phyloP scores from a whole-genome alignment of 306 rosid species.

The Fagus sylvatica region DNA sequence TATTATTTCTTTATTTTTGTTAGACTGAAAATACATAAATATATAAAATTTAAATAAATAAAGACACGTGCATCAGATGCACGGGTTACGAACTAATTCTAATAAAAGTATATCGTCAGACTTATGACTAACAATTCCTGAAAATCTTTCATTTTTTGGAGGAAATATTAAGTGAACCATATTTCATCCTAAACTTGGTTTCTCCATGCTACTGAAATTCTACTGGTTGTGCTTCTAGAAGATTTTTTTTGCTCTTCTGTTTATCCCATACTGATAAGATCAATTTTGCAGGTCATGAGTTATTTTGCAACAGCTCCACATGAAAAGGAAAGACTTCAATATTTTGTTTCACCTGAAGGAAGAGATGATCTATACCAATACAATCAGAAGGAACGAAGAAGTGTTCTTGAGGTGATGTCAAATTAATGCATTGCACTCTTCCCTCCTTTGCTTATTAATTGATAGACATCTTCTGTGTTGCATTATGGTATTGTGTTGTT shows the following conservation, averaged over 20 bases:
- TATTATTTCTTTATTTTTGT: no score
- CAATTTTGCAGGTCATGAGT: slow-evolving; percentile 74
- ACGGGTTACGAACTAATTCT: neutral
- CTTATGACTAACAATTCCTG: neutral
- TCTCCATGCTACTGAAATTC: slow-evolving; percentile 2
- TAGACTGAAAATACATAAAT: no score
- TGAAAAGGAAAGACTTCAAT: slow-evolving; percentile 81
- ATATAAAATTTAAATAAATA: no score
- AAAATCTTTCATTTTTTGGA: neutral
- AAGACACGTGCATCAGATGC: no score
- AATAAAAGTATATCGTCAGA: neutral
- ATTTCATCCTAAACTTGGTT: slow-evolving; percentile 10
- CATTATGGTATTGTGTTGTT: neutral
- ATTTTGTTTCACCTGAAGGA: slow-evolving; percentile 96
- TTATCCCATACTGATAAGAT: slow-evolving; percentile 21
- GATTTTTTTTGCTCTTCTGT: slow-evolving; percentile 11
- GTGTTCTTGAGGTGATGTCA: slow-evolving; percentile 77
- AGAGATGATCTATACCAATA: slow-evolving; percentile 94
- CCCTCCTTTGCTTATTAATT: neutral
- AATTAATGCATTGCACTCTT: slow-evolving; percentile 5
- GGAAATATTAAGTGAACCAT: neutral
- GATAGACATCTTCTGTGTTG: neutral
- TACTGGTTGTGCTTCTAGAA: neutral
- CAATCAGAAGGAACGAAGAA: slow-evolving; percentile 92
- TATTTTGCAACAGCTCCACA: slow-evolving; percentile 71